These are phyloP conservation scores for Brassica incana DNA, from an alignment of 345 rosid species.

Conservation along the genomic window DNA sequence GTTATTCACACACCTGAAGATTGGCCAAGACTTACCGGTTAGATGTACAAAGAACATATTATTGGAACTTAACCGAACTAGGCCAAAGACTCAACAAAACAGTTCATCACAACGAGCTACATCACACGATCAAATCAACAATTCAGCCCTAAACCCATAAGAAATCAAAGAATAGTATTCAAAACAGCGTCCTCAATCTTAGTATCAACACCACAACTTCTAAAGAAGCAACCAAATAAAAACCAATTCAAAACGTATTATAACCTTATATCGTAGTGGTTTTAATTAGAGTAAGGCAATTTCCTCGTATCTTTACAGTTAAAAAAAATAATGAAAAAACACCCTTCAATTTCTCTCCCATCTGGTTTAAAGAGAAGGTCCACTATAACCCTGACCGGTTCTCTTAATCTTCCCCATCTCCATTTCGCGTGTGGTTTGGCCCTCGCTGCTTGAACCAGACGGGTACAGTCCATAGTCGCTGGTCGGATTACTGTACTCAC, in stretches of 20 bases:
- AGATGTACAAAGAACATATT: not conserved
- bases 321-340: not conserved
- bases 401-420: conserved; percentile 63
- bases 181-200: not conserved
- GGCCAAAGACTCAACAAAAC: not conserved
- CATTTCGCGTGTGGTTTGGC: conserved; percentile 62
- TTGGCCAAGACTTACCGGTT: not conserved
- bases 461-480: conserved; percentile 60
- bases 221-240: not conserved
- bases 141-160: not conserved
- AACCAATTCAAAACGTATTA: not conserved
- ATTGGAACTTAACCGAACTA: not conserved
- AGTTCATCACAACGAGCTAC: not conserved
- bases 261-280: not conserved
- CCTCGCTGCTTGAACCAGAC: conserved; percentile 81
- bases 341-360: not conserved
- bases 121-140: not conserved
- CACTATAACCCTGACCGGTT: conserved; percentile 37
- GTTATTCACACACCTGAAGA: not conserved
- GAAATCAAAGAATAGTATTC: not conserved
- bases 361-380: conserved; percentile 11
- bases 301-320: not conserved
- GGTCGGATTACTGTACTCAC: conserved; percentile 62
- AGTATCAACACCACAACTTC: not conserved
- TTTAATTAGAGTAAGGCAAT: not conserved